Percentiles rank a stretch among this genome's conserved stretches.
Evolutionary conservation across 2,329 filamentous ascomycete species (phyloP).

Genomic region (Drechslerella coelobrocha): DNA sequence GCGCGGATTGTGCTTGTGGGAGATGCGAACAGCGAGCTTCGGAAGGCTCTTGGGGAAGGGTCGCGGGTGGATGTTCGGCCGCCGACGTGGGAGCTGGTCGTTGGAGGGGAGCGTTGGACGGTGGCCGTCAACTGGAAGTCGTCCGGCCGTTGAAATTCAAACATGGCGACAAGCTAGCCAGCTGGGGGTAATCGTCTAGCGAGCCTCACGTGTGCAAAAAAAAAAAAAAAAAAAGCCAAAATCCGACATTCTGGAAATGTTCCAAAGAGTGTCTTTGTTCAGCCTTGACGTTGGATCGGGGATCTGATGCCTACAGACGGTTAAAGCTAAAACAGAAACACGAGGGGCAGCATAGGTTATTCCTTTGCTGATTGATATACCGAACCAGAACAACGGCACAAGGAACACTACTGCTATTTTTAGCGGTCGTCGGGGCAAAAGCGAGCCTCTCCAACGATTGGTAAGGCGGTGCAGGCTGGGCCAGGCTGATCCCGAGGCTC

Average conservation of each 20-base stretch:
- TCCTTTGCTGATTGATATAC: background rate
- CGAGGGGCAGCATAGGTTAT: too few relatives aligned
- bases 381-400: too few relatives aligned
- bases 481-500: slow-evolving; percentile 47
- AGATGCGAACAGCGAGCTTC: slow-evolving; percentile 41
- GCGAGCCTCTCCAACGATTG: too few relatives aligned
- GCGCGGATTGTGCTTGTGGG: slow-evolving; percentile 40
- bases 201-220: background rate
- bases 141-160: background rate
- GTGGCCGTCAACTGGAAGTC: slow-evolving; percentile 44
- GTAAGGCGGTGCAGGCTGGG: background rate
- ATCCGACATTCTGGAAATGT: too few relatives aligned
- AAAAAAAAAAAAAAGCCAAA: too few relatives aligned
- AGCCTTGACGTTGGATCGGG: background rate
- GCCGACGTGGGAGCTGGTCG: slow-evolving; percentile 35
- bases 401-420: background rate
- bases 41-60: slow-evolving; percentile 23
- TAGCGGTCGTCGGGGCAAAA: background rate
- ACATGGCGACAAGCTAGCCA: background rate
- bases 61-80: slow-evolving; percentile 40
- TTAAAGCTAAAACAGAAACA: background rate
- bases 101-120: slow-evolving; percentile 21
- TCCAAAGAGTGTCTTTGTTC: background rate
- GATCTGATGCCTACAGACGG: background rate
- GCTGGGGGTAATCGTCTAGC: background rate